Evolutionary conservation across 2,329 filamentous ascomycete species (phyloP).

Genomic region (Cyanodermella asteris): DNA sequence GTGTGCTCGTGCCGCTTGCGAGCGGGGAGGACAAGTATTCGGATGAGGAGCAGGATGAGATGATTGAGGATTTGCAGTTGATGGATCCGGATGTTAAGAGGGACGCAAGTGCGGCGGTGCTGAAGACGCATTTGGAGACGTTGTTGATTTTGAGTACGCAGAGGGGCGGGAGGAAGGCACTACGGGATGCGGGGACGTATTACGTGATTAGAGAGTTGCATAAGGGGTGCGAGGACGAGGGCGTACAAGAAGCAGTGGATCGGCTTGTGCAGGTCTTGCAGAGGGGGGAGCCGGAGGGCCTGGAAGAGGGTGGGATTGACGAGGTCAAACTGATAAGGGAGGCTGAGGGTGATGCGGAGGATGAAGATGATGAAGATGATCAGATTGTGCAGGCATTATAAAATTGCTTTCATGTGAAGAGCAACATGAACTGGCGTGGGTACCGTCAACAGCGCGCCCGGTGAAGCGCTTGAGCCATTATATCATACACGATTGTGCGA

Average conservation of each 20-base stretch:
- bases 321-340: constrained; percentile 18
- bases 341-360: constrained; percentile 17
- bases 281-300: constrained; percentile 48
- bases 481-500: too few species aligned
- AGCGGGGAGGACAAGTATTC: constrained; percentile 84
- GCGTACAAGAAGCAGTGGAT: constrained; percentile 66
- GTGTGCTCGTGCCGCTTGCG: too few species aligned
- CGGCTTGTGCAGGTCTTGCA: constrained; percentile 74
- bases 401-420: too few species aligned
- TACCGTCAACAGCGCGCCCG: too few species aligned
- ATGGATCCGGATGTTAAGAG: constrained; percentile 75
- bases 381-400: constrained; percentile 18
- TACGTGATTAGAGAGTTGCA: constrained; percentile 77
- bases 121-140: constrained; percentile 77
- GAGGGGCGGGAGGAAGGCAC: constrained; percentile 42
- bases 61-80: constrained; percentile 79
- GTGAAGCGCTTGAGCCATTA: too few species aligned
- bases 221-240: constrained; percentile 52
- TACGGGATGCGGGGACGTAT: constrained; percentile 66
- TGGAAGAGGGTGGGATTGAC: constrained; percentile 20
- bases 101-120: constrained; percentile 52
- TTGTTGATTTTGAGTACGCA: constrained; percentile 65
- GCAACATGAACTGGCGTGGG: too few species aligned
- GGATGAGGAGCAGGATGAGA: constrained; percentile 63
- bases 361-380: constrained; percentile 18